These are phyloP conservation scores for Cardamine resedifolia DNA, from an alignment of 345 rosid species.

Conservation along the genomic window DNA sequence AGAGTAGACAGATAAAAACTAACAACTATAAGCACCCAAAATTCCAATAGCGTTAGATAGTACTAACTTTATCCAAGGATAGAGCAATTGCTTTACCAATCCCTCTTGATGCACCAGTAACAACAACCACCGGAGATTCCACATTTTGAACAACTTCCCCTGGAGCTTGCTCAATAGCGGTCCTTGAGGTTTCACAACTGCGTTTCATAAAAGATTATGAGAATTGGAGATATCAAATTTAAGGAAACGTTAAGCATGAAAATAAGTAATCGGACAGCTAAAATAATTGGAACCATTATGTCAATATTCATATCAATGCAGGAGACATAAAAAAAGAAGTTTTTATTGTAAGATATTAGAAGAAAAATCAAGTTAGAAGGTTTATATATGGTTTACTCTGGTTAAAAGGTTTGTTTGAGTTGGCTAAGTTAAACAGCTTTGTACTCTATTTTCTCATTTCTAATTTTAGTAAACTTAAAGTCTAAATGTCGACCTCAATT, in stretches of 20 bases:
- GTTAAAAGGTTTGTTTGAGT: background rate
- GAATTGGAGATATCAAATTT: background rate
- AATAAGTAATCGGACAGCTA: too few relatives aligned
- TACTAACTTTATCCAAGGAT: slow-evolving; percentile 77
- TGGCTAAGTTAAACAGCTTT: background rate
- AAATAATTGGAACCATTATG: too few relatives aligned
- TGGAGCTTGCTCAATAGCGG: slow-evolving; percentile 52
- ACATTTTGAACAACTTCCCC: slow-evolving; percentile 48
- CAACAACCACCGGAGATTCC: slow-evolving; percentile 80
- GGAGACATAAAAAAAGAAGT: too few relatives aligned
- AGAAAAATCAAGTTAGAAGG: too few relatives aligned
- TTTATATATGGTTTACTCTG: background rate
- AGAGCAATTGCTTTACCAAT: slow-evolving; percentile 95
- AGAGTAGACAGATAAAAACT: background rate
- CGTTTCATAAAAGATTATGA: background rate
- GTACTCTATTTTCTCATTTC: background rate
- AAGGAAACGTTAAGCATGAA: too few relatives aligned
- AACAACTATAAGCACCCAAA: background rate
- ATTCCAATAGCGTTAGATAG: background rate
- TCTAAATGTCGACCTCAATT: too few relatives aligned
- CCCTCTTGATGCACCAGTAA: slow-evolving; percentile 99
- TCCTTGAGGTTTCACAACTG: slow-evolving; percentile 75
- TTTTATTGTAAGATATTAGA: too few relatives aligned
- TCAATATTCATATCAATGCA: too few relatives aligned
- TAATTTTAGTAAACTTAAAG: background rate